phyloP scores from a whole-genome alignment of 768 basidiomycete genomes.

The Thelephora ganbajun region DNA sequence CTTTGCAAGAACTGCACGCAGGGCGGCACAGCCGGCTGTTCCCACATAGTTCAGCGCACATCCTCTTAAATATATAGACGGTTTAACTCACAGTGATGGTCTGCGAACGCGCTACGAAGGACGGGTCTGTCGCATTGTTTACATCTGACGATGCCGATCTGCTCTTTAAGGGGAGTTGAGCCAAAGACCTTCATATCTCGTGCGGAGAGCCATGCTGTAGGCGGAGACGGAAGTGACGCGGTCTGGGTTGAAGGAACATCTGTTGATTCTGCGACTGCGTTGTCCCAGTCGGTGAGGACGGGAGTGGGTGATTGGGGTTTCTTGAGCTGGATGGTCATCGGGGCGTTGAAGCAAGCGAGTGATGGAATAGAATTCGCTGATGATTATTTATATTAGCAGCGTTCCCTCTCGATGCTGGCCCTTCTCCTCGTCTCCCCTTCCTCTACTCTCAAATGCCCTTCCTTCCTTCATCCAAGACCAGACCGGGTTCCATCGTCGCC shows the following conservation, averaged over 20 bases:
- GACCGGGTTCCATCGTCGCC: no score
- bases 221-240: constrained; percentile 44
- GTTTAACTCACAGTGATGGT: constrained; percentile 54
- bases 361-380: neutral
- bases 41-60: neutral
- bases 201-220: constrained; percentile 75
- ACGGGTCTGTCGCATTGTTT: constrained; percentile 72
- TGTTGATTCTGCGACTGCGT: constrained; percentile 12
- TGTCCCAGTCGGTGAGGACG: constrained; percentile 46
- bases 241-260: constrained; percentile 19
- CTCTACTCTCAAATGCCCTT: no score
- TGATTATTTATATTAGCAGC: neutral
- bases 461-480: no score
- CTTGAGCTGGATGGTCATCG: constrained; percentile 31
- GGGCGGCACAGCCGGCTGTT: constrained; percentile 47
- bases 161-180: constrained; percentile 55
- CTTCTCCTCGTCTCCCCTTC: no score
- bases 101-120: constrained; percentile 55
- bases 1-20: constrained; percentile 33
- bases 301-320: constrained; percentile 21
- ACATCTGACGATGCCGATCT: constrained; percentile 58
- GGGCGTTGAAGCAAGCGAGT: neutral
- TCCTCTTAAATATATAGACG: no score
- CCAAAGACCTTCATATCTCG: constrained; percentile 85
- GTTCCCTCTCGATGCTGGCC: no score